These are phyloP conservation scores for Chaetomiaceae sp. DNA, from an alignment of 2,329 filamentous ascomycete species.

Conservation along the genomic window DNA sequence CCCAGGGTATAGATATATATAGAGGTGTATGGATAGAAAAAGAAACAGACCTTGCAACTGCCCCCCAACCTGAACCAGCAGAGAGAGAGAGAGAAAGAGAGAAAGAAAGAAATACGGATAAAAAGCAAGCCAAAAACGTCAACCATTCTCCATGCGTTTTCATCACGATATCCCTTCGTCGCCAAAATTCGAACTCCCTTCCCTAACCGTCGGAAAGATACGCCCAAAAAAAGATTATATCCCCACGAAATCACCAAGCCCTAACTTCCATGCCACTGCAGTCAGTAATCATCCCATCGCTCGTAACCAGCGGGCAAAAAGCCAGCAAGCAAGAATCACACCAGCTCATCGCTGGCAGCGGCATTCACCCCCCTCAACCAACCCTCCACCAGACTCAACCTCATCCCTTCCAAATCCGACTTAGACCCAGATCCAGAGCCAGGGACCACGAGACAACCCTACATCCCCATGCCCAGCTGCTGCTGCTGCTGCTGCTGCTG, in stretches of 20 bases:
- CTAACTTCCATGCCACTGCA: no score
- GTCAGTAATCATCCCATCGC: no score
- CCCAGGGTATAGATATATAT: slow-evolving; percentile 15
- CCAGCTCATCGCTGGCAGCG: no score
- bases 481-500: no score
- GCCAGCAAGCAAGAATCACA: no score
- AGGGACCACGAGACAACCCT: slow-evolving; percentile 3
- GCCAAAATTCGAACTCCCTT: no score
- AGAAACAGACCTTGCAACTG: neutral
- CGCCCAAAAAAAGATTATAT: no score
- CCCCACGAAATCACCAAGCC: no score
- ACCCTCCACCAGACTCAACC: neutral
- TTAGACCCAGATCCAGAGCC: neutral
- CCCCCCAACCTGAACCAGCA: slow-evolving; percentile 4
- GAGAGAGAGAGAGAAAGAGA: neutral
- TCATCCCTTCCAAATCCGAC: neutral
- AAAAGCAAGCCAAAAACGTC: neutral
- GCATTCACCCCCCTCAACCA: neutral
- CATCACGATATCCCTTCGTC: no score
- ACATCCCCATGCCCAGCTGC: slow-evolving; percentile 12
- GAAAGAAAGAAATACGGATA: no score
- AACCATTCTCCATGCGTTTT: slow-evolving; percentile 2
- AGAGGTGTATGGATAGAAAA: neutral
- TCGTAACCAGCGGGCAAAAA: no score
- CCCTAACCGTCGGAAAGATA: no score